Evolutionary conservation across 768 basidiomycete species (phyloP), one percentile per base, ranked within the genome.

Genomic region (Lepiota brunneoincarnata): DNA sequence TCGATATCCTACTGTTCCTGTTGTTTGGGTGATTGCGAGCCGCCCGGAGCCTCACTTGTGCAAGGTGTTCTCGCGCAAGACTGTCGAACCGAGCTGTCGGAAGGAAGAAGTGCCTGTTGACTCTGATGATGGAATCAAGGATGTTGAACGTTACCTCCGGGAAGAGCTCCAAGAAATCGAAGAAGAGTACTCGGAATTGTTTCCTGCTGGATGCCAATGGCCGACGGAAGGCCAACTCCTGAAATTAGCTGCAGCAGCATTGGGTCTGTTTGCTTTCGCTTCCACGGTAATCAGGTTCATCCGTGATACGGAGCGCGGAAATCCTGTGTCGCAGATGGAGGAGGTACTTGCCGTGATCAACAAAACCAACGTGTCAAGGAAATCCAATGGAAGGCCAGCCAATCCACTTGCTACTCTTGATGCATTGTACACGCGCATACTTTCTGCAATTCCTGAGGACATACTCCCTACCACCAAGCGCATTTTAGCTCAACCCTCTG

Each of bases 251-350:
- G 9, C 56, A 4, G 60, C 57, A 31, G 57, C 64, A 4, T 60
- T 59, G 2, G 62, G 64, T 7, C 59, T 59, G 38, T 67, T 67
- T 42, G 61, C 67, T 39, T 69, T 66, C 26, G 59, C 57, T 9
- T 56, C 62, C 0, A 63, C 61, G 6, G 53, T 60, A 24, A 34
- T 63, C 7, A 60, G 61, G 21, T 66, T 58, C 47, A 43, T 65
- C 21, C 59, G 47, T 14, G 56, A 41, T 41, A 5, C 39, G 39
- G 39, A 18, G 17, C 17, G 17, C 17, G 39, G 18, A 3, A 41
- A 41, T 41, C 39, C 39, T 17, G 39, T 41, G 10, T 15, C 39
- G 5, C 14, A 41, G 21, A n/a, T 20, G 18, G 21, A 11, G 11
- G 17, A n/a, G 2, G 14, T 18, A 2, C 17, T 21, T 18, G 17